phyloP scores from a whole-genome alignment of 176 grass and related monocot genomes.

The Areca catechu region DNA sequence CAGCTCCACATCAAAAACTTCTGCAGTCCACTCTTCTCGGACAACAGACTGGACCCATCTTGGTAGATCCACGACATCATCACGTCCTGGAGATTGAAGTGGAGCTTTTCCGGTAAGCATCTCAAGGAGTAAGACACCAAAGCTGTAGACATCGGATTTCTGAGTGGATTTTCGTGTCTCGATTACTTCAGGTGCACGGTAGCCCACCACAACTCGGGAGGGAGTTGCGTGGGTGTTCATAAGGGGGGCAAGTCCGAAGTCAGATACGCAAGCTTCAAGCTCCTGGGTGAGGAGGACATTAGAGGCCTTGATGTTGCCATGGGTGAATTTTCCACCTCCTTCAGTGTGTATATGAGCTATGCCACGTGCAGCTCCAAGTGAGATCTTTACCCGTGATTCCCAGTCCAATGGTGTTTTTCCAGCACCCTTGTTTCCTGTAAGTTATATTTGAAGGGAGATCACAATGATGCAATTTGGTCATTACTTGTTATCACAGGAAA shows the following conservation, averaged over 20 bases:
- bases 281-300: slow-evolving; percentile 7
- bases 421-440: slow-evolving; percentile 7
- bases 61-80: slow-evolving; percentile 6
- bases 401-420: slow-evolving; percentile 6
- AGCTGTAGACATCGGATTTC: slow-evolving; percentile 11
- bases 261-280: slow-evolving; percentile 3
- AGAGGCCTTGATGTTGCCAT: slow-evolving; percentile 8
- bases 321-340: slow-evolving; percentile 8
- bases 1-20: slow-evolving; percentile 10
- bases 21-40: slow-evolving; percentile 15
- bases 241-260: neutral
- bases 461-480: too few relatives aligned
- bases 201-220: slow-evolving; percentile 8
- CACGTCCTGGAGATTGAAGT: slow-evolving; percentile 7
- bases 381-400: slow-evolving; percentile 1
- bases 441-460: neutral
- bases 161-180: neutral
- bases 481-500: too few relatives aligned
- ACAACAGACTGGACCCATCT: slow-evolving; percentile 13
- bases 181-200: slow-evolving; percentile 5
- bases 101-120: slow-evolving; percentile 10
- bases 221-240: neutral
- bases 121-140: slow-evolving; percentile 1
- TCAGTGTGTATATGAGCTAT: neutral
- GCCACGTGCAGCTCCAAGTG: slow-evolving; percentile 4